phyloP scores from a whole-genome alignment of 2,329 filamentous ascomycete species.

The Colletotrichum ledebouriae region DNA sequence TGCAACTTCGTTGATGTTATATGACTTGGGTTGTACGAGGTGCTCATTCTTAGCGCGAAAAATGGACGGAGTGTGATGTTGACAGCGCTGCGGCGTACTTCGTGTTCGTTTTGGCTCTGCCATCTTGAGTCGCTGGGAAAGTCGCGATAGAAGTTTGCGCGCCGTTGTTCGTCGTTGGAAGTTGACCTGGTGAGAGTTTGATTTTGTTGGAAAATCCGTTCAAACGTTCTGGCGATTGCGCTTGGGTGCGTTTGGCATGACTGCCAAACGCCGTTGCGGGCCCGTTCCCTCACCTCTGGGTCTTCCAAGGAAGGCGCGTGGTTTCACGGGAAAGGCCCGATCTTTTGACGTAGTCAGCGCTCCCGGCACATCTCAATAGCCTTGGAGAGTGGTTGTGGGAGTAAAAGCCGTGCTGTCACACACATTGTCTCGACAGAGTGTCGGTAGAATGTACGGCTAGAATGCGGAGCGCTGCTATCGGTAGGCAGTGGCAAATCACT shows the following conservation, averaged over 20 bases:
- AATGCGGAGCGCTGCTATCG: background rate
- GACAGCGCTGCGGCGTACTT: constrained; percentile 21
- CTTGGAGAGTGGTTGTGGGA: background rate
- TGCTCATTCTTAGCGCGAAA: constrained; percentile 4
- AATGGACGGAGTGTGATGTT: constrained; percentile 19
- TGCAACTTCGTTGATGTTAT: constrained; percentile 37
- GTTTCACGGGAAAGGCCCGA: constrained; percentile 23
- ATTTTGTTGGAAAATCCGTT: constrained; percentile 17
- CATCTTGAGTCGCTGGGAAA: constrained; percentile 16
- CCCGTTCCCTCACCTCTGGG: constrained; percentile 9
- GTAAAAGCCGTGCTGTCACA: too few relatives aligned
- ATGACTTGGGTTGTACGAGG: constrained; percentile 7
- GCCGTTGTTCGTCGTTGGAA: background rate
- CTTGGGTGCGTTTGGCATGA: constrained; percentile 27
- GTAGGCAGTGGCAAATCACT: background rate
- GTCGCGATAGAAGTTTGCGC: background rate
- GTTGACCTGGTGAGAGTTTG: background rate
- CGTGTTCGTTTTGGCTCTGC: constrained; percentile 22
- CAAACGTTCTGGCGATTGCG: background rate
- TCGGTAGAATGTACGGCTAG: too few relatives aligned
- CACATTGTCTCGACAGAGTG: too few relatives aligned
- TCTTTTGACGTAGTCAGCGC: constrained; percentile 4
- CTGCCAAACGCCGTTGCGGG: constrained; percentile 33
- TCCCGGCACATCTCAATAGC: too few relatives aligned
- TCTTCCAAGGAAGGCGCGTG: constrained; percentile 19